Percentiles rank a stretch among this genome's conserved stretches.
Evolutionary conservation across 768 basidiomycete species (phyloP).

Genomic region (Pleurotus tuber-regium): DNA sequence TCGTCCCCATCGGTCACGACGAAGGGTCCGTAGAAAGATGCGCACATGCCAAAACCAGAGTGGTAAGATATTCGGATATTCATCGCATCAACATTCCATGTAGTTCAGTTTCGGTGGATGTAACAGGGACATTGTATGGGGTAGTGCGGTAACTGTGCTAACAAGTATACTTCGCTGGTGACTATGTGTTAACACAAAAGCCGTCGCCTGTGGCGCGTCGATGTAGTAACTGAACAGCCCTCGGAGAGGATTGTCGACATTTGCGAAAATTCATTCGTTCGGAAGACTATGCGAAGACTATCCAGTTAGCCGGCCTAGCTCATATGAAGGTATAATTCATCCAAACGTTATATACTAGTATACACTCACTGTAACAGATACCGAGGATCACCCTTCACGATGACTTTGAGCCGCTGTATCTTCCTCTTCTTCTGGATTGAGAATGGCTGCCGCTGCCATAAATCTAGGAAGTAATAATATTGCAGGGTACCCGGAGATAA

Average conservation of each 20-base stretch:
- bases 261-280: too few species aligned
- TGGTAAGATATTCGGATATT: background rate
- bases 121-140: conserved; percentile 1
- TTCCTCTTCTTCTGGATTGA: conserved; percentile 29
- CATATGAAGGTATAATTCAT: background rate
- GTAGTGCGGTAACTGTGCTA: background rate
- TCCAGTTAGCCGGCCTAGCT: too few species aligned
- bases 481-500: background rate
- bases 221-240: too few species aligned
- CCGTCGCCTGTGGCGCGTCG: too few species aligned
- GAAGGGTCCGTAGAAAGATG: background rate
- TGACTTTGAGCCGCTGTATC: background rate
- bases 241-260: background rate
- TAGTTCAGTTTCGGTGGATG: background rate
- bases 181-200: too few species aligned
- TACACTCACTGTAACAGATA: too few species aligned
- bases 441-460: conserved; percentile 47
- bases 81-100: conserved; percentile 9
- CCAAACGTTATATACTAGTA: too few species aligned
- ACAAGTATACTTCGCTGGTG: too few species aligned
- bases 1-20: conserved; percentile 1
- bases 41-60: background rate
- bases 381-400: conserved; percentile 5
- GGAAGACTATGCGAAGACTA: too few species aligned
- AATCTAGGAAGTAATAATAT: conserved; percentile 31